Evolutionary conservation across 768 basidiomycete species (phyloP).

Genomic region (Chalciporus piperatus): DNA sequence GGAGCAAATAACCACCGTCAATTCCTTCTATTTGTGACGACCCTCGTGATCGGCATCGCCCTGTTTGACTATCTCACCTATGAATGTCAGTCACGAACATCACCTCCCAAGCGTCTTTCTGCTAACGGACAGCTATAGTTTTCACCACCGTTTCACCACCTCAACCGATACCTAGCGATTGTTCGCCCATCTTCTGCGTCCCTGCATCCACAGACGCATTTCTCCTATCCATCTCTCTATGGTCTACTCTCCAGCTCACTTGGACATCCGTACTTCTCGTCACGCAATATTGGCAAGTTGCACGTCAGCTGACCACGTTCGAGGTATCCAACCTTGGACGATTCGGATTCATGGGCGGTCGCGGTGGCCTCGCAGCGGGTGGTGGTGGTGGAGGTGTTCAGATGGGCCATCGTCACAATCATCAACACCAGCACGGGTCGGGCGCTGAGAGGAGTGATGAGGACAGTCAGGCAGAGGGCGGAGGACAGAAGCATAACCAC

Average conservation of each 20-base stretch:
- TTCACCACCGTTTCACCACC: constrained; percentile 43
- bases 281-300: constrained; percentile 89
- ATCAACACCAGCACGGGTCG: constrained; percentile 21
- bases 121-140: constrained; percentile 37
- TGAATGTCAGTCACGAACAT: constrained; percentile 55
- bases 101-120: background rate
- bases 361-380: constrained; percentile 63
- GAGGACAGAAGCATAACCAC: constrained; percentile 45
- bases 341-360: constrained; percentile 96
- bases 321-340: constrained; percentile 95
- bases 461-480: constrained; percentile 34
- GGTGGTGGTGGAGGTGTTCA: constrained; percentile 58
- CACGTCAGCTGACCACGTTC: constrained; percentile 91
- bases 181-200: constrained; percentile 52
- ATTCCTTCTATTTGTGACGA: constrained; percentile 88
- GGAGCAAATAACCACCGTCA: constrained; percentile 94
- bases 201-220: constrained; percentile 75
- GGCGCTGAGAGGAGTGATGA: constrained; percentile 49
- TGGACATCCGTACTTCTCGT: constrained; percentile 90
- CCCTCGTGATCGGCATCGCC: constrained; percentile 77
- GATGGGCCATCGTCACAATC: constrained; percentile 71
- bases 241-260: constrained; percentile 91
- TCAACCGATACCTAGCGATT: constrained; percentile 12
- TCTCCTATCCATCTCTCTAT: constrained; percentile 74
- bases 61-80: constrained; percentile 84